Conservation (phyloP, 129 eudicot genomes). For the Erigeron canadensis region DNA sequence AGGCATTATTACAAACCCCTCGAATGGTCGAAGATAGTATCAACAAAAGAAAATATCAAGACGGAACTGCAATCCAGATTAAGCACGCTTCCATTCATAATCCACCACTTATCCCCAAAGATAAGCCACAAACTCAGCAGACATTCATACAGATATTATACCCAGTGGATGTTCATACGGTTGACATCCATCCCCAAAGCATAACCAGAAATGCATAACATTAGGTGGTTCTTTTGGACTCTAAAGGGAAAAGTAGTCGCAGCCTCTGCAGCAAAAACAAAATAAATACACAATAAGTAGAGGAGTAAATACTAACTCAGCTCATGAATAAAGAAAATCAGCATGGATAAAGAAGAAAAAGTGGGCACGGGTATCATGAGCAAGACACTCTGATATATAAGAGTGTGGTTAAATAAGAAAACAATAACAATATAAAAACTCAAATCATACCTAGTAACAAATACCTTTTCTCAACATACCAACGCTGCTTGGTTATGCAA, state of each 20-base stretch:
- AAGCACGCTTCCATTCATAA: constrained; percentile 25
- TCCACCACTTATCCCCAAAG: constrained; percentile 26
- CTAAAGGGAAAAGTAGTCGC: constrained; percentile 21
- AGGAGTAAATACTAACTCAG: background rate
- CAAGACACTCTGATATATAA: too few species aligned
- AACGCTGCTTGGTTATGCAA: background rate
- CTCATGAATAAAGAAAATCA: background rate
- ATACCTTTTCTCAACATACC: background rate
- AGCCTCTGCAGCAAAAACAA: constrained; percentile 19
- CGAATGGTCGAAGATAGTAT: constrained; percentile 13
- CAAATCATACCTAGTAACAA: background rate
- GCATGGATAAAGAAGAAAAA: too few species aligned
- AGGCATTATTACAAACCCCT: constrained; percentile 8
- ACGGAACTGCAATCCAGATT: constrained; percentile 20
- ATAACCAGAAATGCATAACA: constrained; percentile 26
- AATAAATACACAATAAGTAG: background rate
- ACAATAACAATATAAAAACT: background rate
- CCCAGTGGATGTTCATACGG: constrained; percentile 24
- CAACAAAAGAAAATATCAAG: constrained; percentile 16
- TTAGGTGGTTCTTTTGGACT: constrained; percentile 24
- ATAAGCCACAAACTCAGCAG: constrained; percentile 25
- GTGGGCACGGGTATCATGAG: background rate
- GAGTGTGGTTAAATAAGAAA: too few species aligned
- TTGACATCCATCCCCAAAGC: constrained; percentile 27
- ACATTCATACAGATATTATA: constrained; percentile 24